Percentiles rank a stretch among this genome's conserved stretches.
Evolutionary conservation across 2,329 filamentous ascomycete genomes (phyloP).

Genomic region (Incumbomyces delicatus): DNA sequence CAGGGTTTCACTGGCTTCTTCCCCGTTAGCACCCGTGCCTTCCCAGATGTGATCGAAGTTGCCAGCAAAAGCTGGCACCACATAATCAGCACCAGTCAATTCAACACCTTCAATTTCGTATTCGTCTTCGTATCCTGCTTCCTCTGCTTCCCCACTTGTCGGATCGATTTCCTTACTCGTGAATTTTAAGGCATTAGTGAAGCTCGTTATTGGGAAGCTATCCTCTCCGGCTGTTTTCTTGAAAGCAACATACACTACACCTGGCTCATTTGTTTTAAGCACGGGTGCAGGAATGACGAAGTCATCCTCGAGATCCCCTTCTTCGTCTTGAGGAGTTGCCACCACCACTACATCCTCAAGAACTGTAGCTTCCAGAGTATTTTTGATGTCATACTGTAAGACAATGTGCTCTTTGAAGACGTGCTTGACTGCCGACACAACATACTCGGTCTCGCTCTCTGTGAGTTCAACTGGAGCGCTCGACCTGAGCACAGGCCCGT

Average conservation of each 20-base stretch:
- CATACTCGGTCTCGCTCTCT: constrained; percentile 94
- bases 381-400: constrained; percentile 94
- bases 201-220: constrained; percentile 65
- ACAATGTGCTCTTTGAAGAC: constrained; percentile 97
- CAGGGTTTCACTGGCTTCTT: constrained; percentile 84
- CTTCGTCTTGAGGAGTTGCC: constrained; percentile 69
- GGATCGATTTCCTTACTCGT: constrained; percentile 97
- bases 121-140: constrained; percentile 89
- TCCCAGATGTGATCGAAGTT: constrained; percentile 97
- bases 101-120: constrained; percentile 95
- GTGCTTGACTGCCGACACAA: constrained; percentile 88
- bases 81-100: constrained; percentile 82
- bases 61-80: constrained; percentile 84
- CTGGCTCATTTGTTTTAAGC: constrained; percentile 73
- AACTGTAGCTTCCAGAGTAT: constrained; percentile 84
- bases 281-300: constrained; percentile 87
- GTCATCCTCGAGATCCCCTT: constrained; percentile 60
- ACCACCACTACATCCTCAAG: constrained; percentile 81
- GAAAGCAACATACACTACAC: constrained; percentile 92
- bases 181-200: constrained; percentile 92
- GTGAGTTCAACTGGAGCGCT: constrained; percentile 79
- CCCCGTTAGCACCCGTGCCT: constrained; percentile 76
- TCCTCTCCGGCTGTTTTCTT: constrained; percentile 67
- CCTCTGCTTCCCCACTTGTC: constrained; percentile 83
- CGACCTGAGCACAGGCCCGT: constrained; percentile 86